Evolutionary conservation across 495 filamentous ascomycete species (phyloP).

Genomic region (Aspergillus biplanus): DNA sequence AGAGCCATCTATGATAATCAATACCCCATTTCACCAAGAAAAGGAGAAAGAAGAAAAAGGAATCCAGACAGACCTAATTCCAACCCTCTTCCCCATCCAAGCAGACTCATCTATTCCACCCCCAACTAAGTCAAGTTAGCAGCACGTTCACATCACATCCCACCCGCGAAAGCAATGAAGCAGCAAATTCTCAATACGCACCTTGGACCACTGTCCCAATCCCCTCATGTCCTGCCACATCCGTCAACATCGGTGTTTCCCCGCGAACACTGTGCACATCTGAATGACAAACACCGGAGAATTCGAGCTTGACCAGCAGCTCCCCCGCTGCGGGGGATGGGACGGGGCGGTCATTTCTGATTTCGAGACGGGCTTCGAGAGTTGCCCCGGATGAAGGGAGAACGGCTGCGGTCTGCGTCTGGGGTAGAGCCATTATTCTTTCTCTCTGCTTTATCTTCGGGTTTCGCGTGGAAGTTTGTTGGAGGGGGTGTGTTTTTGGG

Average conservation of each 20-base stretch:
- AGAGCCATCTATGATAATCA: conserved; percentile 41
- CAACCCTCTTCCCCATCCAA: conserved; percentile 44
- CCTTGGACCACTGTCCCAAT: conserved; percentile 44
- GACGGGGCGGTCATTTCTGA: conserved; percentile 35
- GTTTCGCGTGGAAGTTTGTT: neutral
- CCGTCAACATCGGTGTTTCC: conserved; percentile 50
- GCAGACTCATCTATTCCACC: conserved; percentile 29
- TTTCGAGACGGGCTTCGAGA: conserved; percentile 30
- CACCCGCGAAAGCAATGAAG: neutral
- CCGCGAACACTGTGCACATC: conserved; percentile 49
- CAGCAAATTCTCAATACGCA: conserved; percentile 17
- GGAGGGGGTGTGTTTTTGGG: neutral
- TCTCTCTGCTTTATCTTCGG: neutral
- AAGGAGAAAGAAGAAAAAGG: neutral
- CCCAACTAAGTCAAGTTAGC: conserved; percentile 32
- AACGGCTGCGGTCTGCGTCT: conserved; percentile 43
- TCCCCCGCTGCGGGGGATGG: conserved; percentile 40
- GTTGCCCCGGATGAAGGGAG: conserved; percentile 33
- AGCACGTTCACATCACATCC: neutral
- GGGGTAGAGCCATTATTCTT: conserved; percentile 31
- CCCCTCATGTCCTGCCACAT: conserved; percentile 51
- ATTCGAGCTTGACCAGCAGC: conserved; percentile 47
- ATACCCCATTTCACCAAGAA: neutral
- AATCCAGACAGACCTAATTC: conserved; percentile 36
- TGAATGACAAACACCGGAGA: conserved; percentile 48